Percentiles rank a stretch among this genome's conserved stretches.
These are phyloP conservation scores for Sporothrix humicola DNA, from an alignment of 2,329 filamentous ascomycete species.

Conservation along the genomic window DNA sequence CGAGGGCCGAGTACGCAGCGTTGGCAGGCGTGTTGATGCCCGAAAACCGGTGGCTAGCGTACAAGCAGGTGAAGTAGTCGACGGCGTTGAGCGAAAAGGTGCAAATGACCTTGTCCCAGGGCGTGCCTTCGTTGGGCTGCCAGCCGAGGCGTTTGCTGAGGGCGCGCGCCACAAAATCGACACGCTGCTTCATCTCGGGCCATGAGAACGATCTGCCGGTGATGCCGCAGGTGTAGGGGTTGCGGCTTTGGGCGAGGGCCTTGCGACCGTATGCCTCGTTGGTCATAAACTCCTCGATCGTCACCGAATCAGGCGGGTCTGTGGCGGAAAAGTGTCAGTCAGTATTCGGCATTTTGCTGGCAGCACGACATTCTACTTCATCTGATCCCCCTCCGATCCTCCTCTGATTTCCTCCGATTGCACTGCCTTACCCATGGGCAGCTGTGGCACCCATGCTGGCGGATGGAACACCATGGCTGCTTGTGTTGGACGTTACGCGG, in stretches of 20 bases:
- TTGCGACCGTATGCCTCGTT: conserved; percentile 72
- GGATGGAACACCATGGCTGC: conserved; percentile 62
- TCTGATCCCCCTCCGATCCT: too few species aligned
- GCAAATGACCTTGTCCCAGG: conserved; percentile 77
- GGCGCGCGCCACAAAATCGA: conserved; percentile 47
- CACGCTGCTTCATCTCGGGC: conserved; percentile 32
- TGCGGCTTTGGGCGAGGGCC: conserved; percentile 62
- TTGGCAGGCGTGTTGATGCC: conserved; percentile 71
- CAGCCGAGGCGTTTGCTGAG: conserved; percentile 72
- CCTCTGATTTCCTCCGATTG: too few species aligned
- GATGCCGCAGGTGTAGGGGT: conserved; percentile 41
- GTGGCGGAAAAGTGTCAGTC: conserved; percentile 29
- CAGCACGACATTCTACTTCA: too few species aligned
- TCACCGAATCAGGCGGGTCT: conserved; percentile 73
- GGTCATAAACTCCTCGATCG: conserved; percentile 77
- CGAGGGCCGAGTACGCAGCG: conserved; percentile 68
- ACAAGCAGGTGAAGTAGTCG: conserved; percentile 63
- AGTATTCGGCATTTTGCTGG: too few species aligned
- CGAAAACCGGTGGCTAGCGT: conserved; percentile 61
- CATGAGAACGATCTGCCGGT: conserved; percentile 38
- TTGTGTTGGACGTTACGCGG: conserved; percentile 6
- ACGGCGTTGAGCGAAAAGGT: conserved; percentile 75
- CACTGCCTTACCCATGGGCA: conserved; percentile 57
- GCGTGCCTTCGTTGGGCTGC: conserved; percentile 69
- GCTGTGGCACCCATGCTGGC: conserved; percentile 64